Base-by-base conservation (phyloP, 805 yeast species). In the Candida loeiensis region DNA sequence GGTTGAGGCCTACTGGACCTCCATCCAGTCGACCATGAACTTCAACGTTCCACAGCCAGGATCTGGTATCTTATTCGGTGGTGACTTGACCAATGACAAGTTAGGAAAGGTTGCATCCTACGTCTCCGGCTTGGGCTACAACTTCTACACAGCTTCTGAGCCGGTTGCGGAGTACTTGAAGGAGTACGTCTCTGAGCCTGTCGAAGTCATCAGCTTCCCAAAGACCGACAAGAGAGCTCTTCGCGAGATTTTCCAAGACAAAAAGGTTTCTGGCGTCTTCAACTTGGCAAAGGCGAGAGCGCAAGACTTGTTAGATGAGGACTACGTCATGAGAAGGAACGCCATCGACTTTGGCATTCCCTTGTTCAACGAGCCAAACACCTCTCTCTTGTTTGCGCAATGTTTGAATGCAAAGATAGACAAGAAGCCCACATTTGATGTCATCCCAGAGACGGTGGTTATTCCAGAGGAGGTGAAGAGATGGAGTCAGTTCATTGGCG, bases 331-430 rank as follows among this genome's bases (percentile, higher is more conserved):
- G 99, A 84, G 99, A 74, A 84, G 99, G 73, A 93, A 93, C 63
- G 98, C 99, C 35, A 95, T 93, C 69, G 99, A 93, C 64, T 93
- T 93, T 62, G 98, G 86, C 45, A 83, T 91, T 56, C 96, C 99
- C 31, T 73, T 93, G 59, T 91, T 93, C 74, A 93, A 91, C 61
- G 99, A 93, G 71, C 96, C 98, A 49, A 81, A 88, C 61, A 95
- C 99, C 16, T 84, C 96, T 2, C 59, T 81, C 54, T 69, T 93
- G 53, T 93, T 93, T 64, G 89, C 97, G 16, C 70, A 80, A 58
- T 86, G 95, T 48, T 73, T 93, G 68, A 78, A 78, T 50, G 78
- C 67, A 40, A 88, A 89, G 57, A 73, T 85, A 50, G 72, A 71
- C 25, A 66, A 70, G 50, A 74, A 75, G 55, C 64, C 79, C 38